Evolutionary conservation across 129 eudicot genomes (phyloP).

Genomic region (Lactuca saligna): DNA sequence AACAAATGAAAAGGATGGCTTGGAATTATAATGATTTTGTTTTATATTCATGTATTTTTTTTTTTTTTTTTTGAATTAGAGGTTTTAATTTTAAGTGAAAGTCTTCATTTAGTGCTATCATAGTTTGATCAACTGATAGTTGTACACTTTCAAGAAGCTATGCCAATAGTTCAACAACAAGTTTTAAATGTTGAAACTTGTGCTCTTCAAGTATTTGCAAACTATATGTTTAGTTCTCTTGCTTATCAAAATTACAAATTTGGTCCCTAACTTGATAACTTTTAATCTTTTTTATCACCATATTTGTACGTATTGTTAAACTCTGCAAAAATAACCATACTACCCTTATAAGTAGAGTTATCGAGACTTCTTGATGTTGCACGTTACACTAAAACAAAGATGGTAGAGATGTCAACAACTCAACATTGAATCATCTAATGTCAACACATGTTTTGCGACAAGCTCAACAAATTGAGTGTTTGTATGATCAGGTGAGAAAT

Average conservation of each 20-base stretch:
- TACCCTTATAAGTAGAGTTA: conserved; percentile 53
- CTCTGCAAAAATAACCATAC: too few species aligned
- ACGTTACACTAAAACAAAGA: conserved; percentile 83
- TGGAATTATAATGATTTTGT: conserved; percentile 30
- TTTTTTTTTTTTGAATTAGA: conserved; percentile 15
- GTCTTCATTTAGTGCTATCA: conserved; percentile 84
- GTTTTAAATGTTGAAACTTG: conserved; percentile 88
- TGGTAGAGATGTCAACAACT: conserved; percentile 88
- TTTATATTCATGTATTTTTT: neutral
- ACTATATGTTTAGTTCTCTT: too few species aligned
- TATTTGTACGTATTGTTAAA: too few species aligned
- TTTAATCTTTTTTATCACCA: too few species aligned
- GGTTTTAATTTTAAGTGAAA: conserved; percentile 89
- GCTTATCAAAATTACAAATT: too few species aligned
- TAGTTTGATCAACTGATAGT: conserved; percentile 91
- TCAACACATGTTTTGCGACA: conserved; percentile 93
- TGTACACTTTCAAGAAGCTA: conserved; percentile 82
- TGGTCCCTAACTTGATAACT: too few species aligned
- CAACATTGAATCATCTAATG: conserved; percentile 73
- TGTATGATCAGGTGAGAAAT: conserved; percentile 77
- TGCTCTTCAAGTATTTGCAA: conserved; percentile 70
- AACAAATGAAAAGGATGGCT: conserved; percentile 82
- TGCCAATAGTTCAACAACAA: conserved; percentile 67
- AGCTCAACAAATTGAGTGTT: conserved; percentile 78
- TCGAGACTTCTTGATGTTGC: conserved; percentile 81